Percentiles rank a stretch among this genome's conserved stretches.
These are phyloP conservation scores for Lagerstroemia speciosa DNA, from an alignment of 345 rosid species.

Conservation along the genomic window DNA sequence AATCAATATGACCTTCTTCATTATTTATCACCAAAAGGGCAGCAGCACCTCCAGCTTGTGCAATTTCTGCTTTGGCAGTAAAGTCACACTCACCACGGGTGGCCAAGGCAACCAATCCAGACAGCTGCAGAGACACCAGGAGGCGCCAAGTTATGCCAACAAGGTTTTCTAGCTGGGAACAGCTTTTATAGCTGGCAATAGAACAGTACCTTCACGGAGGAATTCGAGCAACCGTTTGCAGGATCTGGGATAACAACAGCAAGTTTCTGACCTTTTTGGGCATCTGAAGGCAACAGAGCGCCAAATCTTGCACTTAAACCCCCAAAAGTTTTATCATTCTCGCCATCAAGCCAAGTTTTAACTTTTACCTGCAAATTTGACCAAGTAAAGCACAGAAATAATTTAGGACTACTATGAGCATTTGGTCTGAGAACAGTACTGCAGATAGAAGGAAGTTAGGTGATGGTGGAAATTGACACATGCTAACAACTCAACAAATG, in stretches of 20 bases:
- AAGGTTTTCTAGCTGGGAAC: neutral
- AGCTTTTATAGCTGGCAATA: neutral
- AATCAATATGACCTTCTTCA: constrained; percentile 50
- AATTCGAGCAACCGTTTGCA: constrained; percentile 51
- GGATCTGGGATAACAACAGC: constrained; percentile 60
- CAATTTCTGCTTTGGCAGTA: constrained; percentile 61
- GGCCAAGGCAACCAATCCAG: constrained; percentile 52
- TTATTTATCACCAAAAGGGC: constrained; percentile 75
- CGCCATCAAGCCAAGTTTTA: constrained; percentile 66
- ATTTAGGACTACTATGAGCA: neutral
- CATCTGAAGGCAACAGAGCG: constrained; percentile 42
- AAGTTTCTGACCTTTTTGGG: constrained; percentile 35
- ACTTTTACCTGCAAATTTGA: constrained; percentile 57
- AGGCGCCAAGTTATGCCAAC: neutral
- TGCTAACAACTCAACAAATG: neutral
- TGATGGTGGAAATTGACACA: neutral
- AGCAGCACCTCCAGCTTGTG: constrained; percentile 69
- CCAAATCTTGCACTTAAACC: constrained; percentile 87
- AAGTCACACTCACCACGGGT: constrained; percentile 77
- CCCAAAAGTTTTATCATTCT: constrained; percentile 34
- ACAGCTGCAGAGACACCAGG: constrained; percentile 28
- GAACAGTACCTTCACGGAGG: constrained; percentile 52
- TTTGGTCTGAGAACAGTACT: neutral
- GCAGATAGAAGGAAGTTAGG: neutral
- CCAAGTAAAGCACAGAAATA: constrained; percentile 1